A percentile compares a stretch with the other conserved stretches of the same genome.
These are phyloP conservation scores for Stramenopiles sp. DNA, from an alignment of 352 stramenopile genomes.

Conservation along the genomic window DNA sequence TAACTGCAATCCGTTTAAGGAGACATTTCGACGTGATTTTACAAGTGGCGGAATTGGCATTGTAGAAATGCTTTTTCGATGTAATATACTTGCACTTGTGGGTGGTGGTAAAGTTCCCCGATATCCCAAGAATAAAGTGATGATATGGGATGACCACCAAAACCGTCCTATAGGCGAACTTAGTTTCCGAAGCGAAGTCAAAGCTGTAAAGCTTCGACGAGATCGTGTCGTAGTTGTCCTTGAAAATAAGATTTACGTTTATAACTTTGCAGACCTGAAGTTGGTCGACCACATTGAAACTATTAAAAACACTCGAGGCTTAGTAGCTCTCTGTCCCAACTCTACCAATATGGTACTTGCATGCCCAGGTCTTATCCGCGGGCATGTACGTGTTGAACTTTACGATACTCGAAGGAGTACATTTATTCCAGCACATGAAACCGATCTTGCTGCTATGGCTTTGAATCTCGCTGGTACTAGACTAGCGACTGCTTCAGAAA, in stretches of 20 bases:
- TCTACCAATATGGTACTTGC: constrained; percentile 68
- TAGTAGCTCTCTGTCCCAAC: constrained; percentile 64
- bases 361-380: constrained; percentile 42
- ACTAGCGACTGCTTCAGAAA: constrained; percentile 72
- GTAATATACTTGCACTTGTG: constrained; percentile 81
- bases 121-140: constrained; percentile 81
- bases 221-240: constrained; percentile 83
- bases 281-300: constrained; percentile 90
- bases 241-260: constrained; percentile 78
- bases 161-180: constrained; percentile 86
- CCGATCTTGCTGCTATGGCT: constrained; percentile 26
- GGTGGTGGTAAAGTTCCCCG: constrained; percentile 47
- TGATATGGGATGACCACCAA: constrained; percentile 96
- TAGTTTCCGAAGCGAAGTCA: constrained; percentile 78
- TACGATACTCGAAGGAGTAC: constrained; percentile 70
- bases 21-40: constrained; percentile 78
- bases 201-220: constrained; percentile 64
- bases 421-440: constrained; percentile 77
- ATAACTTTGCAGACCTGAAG: constrained; percentile 86
- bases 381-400: constrained; percentile 61
- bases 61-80: constrained; percentile 96
- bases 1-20: constrained; percentile 82
- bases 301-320: constrained; percentile 73
- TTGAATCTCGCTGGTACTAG: constrained; percentile 66
- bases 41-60: constrained; percentile 71